Percentiles rank a stretch among this genome's conserved stretches.
Evolutionary conservation across 805 yeast species (phyloP).

Genomic region (Candida sithepensis): DNA sequence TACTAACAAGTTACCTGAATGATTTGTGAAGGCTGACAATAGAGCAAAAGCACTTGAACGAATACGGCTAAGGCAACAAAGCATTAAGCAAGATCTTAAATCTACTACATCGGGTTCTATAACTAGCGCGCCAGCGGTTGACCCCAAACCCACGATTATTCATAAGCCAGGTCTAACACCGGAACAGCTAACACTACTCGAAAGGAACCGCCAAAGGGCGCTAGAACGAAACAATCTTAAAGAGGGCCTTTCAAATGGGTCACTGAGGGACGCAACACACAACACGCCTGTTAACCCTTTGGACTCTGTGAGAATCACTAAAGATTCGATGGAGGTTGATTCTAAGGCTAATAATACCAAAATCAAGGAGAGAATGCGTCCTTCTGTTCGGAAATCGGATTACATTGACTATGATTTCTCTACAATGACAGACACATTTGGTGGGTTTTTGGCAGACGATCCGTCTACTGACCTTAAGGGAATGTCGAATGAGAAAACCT

Average conservation of each 20-base stretch:
- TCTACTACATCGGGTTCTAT: background rate
- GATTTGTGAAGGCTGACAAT: constrained; percentile 61
- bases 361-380: constrained; percentile 29
- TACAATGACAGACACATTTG: constrained; percentile 82
- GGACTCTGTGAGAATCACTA: constrained; percentile 7
- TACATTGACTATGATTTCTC: constrained; percentile 86
- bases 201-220: constrained; percentile 52
- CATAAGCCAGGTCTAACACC: constrained; percentile 28
- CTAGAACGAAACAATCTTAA: constrained; percentile 31
- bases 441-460: constrained; percentile 69
- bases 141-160: background rate
- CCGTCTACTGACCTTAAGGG: constrained; percentile 17
- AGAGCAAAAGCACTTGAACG: constrained; percentile 60
- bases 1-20: constrained; percentile 3
- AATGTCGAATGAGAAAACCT: constrained; percentile 32
- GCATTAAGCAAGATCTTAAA: constrained; percentile 6
- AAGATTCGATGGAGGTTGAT: background rate
- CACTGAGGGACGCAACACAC: constrained; percentile 22
- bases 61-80: constrained; percentile 41
- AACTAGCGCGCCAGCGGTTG: background rate
- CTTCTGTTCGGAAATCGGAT: constrained; percentile 55
- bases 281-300: constrained; percentile 5
- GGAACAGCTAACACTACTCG: constrained; percentile 48
- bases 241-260: constrained; percentile 9
- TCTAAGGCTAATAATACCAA: background rate